These are phyloP conservation scores for Spizellomyces punctatus DNA, from an alignment of 192 early-diverging fungal genomes.

Conservation along the genomic window DNA sequence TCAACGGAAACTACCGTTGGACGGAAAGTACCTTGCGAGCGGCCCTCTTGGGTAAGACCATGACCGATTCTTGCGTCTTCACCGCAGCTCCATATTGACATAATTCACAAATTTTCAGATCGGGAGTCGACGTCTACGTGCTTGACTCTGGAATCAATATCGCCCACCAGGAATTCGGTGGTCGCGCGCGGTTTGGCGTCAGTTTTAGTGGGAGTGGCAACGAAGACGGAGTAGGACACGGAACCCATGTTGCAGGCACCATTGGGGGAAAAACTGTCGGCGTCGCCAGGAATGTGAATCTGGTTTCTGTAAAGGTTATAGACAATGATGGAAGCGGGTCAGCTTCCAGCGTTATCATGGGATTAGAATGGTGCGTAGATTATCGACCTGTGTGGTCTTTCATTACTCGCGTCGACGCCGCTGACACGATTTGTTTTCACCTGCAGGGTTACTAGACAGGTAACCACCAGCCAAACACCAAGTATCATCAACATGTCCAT, in stretches of 20 bases:
- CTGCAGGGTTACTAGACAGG: neutral
- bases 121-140: conserved; percentile 86
- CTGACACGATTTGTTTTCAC: neutral
- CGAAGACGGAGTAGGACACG: conserved; percentile 55
- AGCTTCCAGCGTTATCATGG: conserved; percentile 52
- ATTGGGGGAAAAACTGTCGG: conserved; percentile 59
- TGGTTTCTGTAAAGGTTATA: conserved; percentile 76
- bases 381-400: conserved; percentile 14
- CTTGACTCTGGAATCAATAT: conserved; percentile 91
- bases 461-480: conserved; percentile 9
- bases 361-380: conserved; percentile 41
- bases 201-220: conserved; percentile 37
- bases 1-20: conserved; percentile 21
- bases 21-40: conserved; percentile 17
- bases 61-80: neutral
- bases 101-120: conserved; percentile 45
- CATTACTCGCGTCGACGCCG: neutral
- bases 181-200: conserved; percentile 71
- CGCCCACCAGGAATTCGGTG: conserved; percentile 85
- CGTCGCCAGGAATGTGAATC: conserved; percentile 68
- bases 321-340: conserved; percentile 47
- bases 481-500: conserved; percentile 64
- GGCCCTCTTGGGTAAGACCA: conserved; percentile 7
- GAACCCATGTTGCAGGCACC: conserved; percentile 57
- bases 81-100: conserved; percentile 2